Conservation (phyloP, 208 protist genomes). For the Vickermania spadyakhi region DNA sequence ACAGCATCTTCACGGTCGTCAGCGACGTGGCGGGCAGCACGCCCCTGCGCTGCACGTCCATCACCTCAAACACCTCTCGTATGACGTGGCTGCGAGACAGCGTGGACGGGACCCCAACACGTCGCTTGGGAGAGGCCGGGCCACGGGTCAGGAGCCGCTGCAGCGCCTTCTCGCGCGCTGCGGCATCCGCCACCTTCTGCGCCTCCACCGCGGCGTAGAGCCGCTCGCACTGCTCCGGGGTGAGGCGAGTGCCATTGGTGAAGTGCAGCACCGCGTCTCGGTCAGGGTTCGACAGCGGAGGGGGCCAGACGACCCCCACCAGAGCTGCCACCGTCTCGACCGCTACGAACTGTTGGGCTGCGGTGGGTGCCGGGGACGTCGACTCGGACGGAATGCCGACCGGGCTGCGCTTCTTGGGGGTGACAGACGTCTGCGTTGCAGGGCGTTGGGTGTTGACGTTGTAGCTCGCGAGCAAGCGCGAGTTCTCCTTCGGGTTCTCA, state of each 20-base stretch:
- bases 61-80: conserved; percentile 40
- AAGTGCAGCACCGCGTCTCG: conserved; percentile 29
- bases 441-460: too few species aligned
- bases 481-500: too few species aligned
- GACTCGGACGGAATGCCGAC: too few species aligned
- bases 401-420: too few species aligned
- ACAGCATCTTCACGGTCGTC: conserved; percentile 25
- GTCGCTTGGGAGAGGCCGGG: neutral
- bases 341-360: conserved; percentile 6
- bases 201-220: conserved; percentile 45
- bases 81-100: conserved; percentile 27
- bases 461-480: too few species aligned
- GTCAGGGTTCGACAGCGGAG: conserved; percentile 4
- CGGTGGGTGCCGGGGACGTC: too few species aligned
- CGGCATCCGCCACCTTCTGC: conserved; percentile 9
- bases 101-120: neutral
- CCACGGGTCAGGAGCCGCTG: neutral
- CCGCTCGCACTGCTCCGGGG: conserved; percentile 22
- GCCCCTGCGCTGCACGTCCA: conserved; percentile 43
- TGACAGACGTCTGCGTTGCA: too few species aligned
- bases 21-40: conserved; percentile 20
- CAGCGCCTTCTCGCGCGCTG: neutral
- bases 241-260: conserved; percentile 43
- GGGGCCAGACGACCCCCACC: conserved; percentile 57
- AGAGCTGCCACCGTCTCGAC: conserved; percentile 27